Percentiles rank a stretch among this genome's conserved stretches.
These are phyloP conservation scores for Yamadazyma conglobata DNA, from an alignment of 1,139 yeast genomes.

Conservation along the genomic window DNA sequence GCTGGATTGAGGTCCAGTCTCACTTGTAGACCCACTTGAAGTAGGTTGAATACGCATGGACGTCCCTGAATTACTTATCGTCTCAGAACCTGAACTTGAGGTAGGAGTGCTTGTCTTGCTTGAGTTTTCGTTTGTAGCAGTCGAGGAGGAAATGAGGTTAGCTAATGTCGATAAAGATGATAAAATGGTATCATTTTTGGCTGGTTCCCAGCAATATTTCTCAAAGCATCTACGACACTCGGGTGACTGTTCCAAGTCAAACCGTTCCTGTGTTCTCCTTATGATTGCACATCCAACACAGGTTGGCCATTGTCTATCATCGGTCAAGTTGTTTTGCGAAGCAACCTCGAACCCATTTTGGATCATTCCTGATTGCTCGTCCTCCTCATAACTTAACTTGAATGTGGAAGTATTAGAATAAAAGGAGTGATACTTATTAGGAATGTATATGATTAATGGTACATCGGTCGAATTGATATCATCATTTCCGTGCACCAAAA, in stretches of 20 bases:
- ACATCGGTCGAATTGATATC: slow-evolving; percentile 31
- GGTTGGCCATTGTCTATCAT: slow-evolving; percentile 36
- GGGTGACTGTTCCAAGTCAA: slow-evolving; percentile 33
- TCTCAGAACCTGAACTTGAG: no score
- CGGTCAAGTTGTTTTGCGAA: slow-evolving; percentile 32
- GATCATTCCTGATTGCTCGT: slow-evolving; percentile 29
- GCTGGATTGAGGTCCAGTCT: no score
- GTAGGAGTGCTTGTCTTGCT: no score
- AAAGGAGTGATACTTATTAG: slow-evolving; percentile 32
- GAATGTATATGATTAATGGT: slow-evolving; percentile 38
- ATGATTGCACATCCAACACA: slow-evolving; percentile 49
- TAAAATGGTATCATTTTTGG: slow-evolving; percentile 18
- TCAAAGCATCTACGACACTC: slow-evolving; percentile 40
- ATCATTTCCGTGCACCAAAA: slow-evolving; percentile 25
- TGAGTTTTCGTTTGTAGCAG: slow-evolving; percentile 1
- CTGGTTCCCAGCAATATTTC: slow-evolving; percentile 35
- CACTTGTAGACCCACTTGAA: no score
- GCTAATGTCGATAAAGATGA: slow-evolving; percentile 8
- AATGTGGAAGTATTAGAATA: slow-evolving; percentile 38
- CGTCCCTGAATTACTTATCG: no score
- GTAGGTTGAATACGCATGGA: no score
- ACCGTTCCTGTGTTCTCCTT: slow-evolving; percentile 41
- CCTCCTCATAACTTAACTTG: slow-evolving; percentile 36
- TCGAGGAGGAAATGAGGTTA: slow-evolving; percentile 4
- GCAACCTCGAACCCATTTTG: slow-evolving; percentile 40